Evolutionary conservation across 169 alveolate species (phyloP).

Genomic region (Plasmodium inui): DNA sequence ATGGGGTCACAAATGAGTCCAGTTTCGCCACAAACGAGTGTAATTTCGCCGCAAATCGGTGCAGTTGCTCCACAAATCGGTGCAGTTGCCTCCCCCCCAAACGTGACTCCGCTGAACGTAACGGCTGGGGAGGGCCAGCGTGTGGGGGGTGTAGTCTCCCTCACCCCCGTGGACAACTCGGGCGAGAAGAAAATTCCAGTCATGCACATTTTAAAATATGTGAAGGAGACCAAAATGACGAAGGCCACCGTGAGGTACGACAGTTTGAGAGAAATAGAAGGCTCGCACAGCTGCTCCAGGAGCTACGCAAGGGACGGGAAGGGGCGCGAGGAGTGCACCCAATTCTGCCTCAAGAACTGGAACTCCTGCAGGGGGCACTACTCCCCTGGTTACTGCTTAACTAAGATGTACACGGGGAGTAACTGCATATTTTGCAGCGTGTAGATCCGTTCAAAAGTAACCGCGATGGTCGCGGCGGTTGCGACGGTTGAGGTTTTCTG

Average conservation of each 20-base stretch:
- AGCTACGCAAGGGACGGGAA: not conserved
- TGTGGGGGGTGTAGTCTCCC: not conserved
- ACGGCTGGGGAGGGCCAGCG: not conserved
- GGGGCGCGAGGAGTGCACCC: not conserved
- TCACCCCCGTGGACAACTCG: not conserved
- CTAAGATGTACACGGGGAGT: slow-evolving; percentile 6
- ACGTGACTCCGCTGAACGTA: not conserved
- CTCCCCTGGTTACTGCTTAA: slow-evolving; percentile 53
- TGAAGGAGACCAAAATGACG: slow-evolving; percentile 9
- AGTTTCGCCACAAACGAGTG: not conserved
- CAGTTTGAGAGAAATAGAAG: slow-evolving; percentile 7
- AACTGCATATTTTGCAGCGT: slow-evolving; percentile 31
- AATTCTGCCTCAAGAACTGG: slow-evolving; percentile 42
- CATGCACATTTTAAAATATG: slow-evolving; percentile 27
- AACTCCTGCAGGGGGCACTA: not conserved
- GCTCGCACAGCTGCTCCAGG: slow-evolving; percentile 26
- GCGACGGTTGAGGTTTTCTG: not conserved
- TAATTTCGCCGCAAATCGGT: not conserved
- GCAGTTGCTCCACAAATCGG: not conserved
- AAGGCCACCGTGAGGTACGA: slow-evolving; percentile 1
- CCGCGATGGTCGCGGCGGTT: not conserved
- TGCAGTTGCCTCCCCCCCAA: not conserved
- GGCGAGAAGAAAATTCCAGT: slow-evolving; percentile 8
- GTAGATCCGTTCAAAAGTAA: not conserved
- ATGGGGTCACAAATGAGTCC: not conserved